These are phyloP conservation scores for Phyllachora maydis DNA, from an alignment of 2,329 filamentous ascomycete genomes.

Conservation along the genomic window DNA sequence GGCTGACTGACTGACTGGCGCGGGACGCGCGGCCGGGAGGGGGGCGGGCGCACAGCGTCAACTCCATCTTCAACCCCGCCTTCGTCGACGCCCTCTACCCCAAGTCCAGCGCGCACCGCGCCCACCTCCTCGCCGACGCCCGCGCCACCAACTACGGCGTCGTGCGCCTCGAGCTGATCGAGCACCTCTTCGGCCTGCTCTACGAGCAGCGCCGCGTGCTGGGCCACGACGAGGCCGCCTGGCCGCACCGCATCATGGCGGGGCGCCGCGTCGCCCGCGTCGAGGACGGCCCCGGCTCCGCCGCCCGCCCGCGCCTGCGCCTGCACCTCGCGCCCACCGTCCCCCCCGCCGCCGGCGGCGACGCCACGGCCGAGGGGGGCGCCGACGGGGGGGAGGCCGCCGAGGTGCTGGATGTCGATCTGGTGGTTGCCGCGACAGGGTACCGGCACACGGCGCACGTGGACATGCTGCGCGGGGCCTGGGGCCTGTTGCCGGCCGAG, in stretches of 20 bases:
- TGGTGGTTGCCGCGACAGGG: conserved; percentile 72
- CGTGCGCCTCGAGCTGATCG: conserved; percentile 75
- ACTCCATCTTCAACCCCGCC: conserved; percentile 87
- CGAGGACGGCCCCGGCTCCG: conserved; percentile 21
- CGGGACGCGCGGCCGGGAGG: too few relatives aligned
- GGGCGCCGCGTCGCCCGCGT: conserved; percentile 45
- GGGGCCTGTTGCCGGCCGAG: conserved; percentile 38
- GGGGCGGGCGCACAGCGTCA: conserved; percentile 65
- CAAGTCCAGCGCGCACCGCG: conserved; percentile 40
- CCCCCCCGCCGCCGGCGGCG: conserved; percentile 9
- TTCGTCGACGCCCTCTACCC: conserved; percentile 60
- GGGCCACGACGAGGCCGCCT: conserved; percentile 44
- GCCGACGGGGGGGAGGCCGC: conserved; percentile 9
- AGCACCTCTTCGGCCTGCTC: conserved; percentile 69
- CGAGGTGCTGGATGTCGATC: conserved; percentile 47
- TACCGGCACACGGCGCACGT: conserved; percentile 66
- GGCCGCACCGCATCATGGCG: conserved; percentile 65
- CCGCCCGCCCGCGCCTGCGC: conserved; percentile 30
- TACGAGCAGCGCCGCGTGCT: conserved; percentile 67
- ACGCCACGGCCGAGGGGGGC: conserved; percentile 11
- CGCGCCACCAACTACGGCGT: conserved; percentile 88
- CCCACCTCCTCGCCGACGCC: conserved; percentile 40
- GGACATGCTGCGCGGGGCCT: conserved; percentile 48
- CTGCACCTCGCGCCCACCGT: conserved; percentile 25
- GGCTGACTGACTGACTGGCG: too few relatives aligned